Conservation (phyloP, 1,284 basidiomycete species). For the Sporisorium iseilematis-ciliati region DNA sequence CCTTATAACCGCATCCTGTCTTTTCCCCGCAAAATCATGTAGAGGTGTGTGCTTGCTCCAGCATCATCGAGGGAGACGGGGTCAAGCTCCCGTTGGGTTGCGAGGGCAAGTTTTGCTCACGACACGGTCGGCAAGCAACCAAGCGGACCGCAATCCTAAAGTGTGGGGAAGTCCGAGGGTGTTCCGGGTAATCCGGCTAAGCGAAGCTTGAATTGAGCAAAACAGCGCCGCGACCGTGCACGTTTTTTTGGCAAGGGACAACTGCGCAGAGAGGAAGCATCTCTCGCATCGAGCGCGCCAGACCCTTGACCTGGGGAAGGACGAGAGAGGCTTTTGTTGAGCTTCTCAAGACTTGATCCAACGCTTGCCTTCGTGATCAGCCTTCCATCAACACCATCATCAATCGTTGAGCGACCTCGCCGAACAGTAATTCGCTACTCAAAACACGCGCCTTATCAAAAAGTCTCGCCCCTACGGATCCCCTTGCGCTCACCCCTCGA, state of each 20-base stretch:
- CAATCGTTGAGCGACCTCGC: background rate
- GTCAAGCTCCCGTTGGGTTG: background rate
- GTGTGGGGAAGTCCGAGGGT: conserved; percentile 7
- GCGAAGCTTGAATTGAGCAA: background rate
- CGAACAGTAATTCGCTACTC: background rate
- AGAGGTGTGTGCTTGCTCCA: too few species aligned
- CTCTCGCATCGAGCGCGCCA: conserved; percentile 10
- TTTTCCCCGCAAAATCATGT: conserved; percentile 2
- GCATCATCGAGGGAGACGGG: too few species aligned
- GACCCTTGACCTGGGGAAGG: conserved; percentile 7
- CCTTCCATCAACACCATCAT: conserved; percentile 5
- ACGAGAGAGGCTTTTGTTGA: background rate
- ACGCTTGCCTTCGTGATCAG: background rate
- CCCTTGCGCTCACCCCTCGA: background rate
- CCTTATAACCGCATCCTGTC: conserved; percentile 5
- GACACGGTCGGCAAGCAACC: background rate
- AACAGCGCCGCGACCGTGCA: conserved; percentile 2
- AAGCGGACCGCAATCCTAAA: background rate
- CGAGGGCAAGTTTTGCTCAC: background rate
- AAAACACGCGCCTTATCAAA: background rate
- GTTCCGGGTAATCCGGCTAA: conserved; percentile 47
- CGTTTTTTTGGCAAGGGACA: conserved; percentile 1
- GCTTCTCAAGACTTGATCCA: background rate
- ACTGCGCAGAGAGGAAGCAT: background rate
- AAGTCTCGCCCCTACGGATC: background rate